Evolutionary conservation across 306 rosid genomes (phyloP).

Genomic region (Rubus parviflorus): DNA sequence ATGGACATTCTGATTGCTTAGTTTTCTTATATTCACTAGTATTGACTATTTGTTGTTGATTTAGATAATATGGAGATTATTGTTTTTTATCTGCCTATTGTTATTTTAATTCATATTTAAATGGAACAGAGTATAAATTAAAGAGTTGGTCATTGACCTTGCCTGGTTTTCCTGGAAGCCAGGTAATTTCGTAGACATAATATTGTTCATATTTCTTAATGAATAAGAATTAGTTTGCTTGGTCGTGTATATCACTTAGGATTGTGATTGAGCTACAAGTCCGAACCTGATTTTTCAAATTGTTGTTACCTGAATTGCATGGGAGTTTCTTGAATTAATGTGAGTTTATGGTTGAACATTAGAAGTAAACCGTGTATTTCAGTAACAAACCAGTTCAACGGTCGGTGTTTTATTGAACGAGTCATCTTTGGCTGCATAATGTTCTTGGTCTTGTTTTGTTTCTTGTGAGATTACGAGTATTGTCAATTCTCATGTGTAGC

Average conservation of each 20-base stretch:
- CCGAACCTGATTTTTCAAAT: not conserved
- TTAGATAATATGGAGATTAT: not conserved
- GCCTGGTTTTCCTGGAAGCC: slow-evolving; percentile 1
- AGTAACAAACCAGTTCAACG: not conserved
- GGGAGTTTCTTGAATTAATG: not conserved
- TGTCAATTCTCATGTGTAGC: not conserved
- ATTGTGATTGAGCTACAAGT: not conserved
- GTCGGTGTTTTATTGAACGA: not conserved
- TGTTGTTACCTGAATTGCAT: not conserved
- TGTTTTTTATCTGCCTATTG: not conserved
- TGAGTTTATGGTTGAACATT: not conserved
- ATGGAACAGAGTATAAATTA: not conserved
- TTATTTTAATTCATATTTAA: not conserved
- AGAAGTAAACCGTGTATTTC: not conserved
- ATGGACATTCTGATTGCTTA: not conserved
- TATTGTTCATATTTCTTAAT: not conserved
- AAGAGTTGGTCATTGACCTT: not conserved
- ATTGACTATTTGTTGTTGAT: not conserved
- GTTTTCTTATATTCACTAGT: not conserved
- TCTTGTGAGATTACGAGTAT: not conserved
- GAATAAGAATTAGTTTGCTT: not conserved
- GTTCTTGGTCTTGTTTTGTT: not conserved
- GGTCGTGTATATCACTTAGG: not conserved
- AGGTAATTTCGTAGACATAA: not conserved
- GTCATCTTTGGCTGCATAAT: slow-evolving; percentile 4